Percentiles rank a stretch among this genome's conserved stretches.
These are phyloP conservation scores for Nicotiana otophora DNA, from an alignment of 257 asterid genomes.

Conservation along the genomic window DNA sequence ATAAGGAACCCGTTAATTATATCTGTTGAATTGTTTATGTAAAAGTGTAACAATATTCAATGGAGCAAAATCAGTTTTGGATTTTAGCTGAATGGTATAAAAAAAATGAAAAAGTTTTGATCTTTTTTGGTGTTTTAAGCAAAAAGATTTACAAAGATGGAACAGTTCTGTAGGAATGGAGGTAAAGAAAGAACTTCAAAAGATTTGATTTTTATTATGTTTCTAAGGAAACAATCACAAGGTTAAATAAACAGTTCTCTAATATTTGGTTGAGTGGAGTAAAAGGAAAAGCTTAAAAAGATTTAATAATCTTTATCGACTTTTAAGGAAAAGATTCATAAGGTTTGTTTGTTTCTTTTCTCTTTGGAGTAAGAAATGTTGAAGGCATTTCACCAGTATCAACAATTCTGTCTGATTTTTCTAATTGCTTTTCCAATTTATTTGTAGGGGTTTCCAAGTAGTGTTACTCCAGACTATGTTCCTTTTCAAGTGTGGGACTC, in stretches of 20 bases:
- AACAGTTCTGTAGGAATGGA: neutral
- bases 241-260: neutral
- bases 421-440: neutral
- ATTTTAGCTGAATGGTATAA: neutral
- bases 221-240: neutral
- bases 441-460: constrained; percentile 78
- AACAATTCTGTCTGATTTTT: neutral
- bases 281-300: neutral
- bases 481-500: constrained; percentile 95
- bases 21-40: neutral
- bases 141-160: neutral
- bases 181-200: neutral
- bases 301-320: neutral
- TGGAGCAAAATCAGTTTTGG: too few species aligned
- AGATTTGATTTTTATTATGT: neutral
- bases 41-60: neutral
- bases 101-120: neutral
- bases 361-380: neutral
- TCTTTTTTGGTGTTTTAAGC: neutral
- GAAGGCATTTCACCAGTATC: neutral
- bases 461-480: constrained; percentile 83
- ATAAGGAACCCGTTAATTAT: neutral
- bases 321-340: neutral
- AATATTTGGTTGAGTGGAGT: neutral
- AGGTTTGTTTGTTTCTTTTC: neutral